phyloP scores from a whole-genome alignment of 169 alveolate genomes.

The Cryptosporidium bovis region DNA sequence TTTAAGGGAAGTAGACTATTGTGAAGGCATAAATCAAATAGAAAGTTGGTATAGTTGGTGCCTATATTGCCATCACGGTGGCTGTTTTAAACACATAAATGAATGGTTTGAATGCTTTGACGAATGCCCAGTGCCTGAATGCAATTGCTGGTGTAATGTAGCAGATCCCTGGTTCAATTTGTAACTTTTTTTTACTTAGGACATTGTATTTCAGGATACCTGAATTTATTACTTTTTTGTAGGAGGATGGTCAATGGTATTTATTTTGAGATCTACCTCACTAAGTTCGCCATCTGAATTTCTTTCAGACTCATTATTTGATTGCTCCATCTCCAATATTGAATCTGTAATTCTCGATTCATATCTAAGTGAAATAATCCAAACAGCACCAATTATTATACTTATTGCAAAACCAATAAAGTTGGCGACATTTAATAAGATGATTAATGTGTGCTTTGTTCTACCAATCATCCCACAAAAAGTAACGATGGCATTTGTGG shows the following conservation, averaged over 20 bases:
- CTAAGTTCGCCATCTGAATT: neutral
- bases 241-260: neutral
- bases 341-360: conserved; percentile 67
- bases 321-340: conserved; percentile 46
- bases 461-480: conserved; percentile 53
- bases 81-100: conserved; percentile 56
- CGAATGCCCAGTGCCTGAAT: conserved; percentile 72
- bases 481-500: conserved; percentile 57
- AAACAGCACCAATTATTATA: conserved; percentile 34
- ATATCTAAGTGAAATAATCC: conserved; percentile 63
- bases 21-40: neutral
- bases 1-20: neutral
- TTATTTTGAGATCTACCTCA: conserved; percentile 21
- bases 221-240: neutral
- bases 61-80: conserved; percentile 69
- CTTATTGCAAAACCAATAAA: conserved; percentile 62
- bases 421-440: conserved; percentile 27
- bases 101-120: conserved; percentile 74
- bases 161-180: conserved; percentile 31
- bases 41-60: conserved; percentile 73
- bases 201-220: neutral
- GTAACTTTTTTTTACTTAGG: neutral
- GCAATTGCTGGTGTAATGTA: conserved; percentile 66
- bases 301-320: conserved; percentile 25
- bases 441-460: conserved; percentile 18